Conservation (phyloP, 2,329 filamentous ascomycete species). For the Aureobasidium sp. region DNA sequence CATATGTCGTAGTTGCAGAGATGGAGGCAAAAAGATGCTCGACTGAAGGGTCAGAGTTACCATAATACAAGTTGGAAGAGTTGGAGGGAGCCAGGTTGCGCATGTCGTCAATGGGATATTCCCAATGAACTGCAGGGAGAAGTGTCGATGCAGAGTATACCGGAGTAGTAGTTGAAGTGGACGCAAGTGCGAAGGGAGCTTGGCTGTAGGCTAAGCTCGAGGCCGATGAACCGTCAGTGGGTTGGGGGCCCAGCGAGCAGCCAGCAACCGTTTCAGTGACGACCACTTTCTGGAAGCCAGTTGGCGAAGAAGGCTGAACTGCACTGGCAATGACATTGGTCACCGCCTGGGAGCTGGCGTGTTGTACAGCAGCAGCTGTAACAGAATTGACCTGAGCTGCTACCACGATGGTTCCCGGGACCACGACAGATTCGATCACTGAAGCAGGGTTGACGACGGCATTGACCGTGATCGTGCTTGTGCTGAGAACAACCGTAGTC, state of each 20-base stretch:
- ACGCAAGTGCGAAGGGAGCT: neutral
- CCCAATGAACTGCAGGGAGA: conserved; percentile 6
- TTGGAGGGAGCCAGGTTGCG: neutral
- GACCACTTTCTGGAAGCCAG: neutral
- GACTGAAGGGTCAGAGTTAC: neutral
- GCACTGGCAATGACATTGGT: neutral
- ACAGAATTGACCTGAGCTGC: neutral
- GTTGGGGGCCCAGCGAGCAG: neutral
- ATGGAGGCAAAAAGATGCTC: conserved; percentile 1
- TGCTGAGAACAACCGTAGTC: neutral
- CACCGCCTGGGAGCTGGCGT: neutral
- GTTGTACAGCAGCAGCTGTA: no score
- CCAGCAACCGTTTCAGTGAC: neutral
- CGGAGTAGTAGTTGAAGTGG: neutral
- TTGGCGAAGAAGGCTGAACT: neutral
- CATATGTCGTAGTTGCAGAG: neutral
- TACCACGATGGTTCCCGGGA: neutral
- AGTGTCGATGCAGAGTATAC: conserved; percentile 1
- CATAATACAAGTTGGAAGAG: neutral
- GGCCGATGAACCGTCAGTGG: neutral
- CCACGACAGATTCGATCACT: neutral
- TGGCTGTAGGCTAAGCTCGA: no score
- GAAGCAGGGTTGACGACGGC: neutral
- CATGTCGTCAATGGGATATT: neutral
- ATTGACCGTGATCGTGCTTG: neutral